A percentile compares a stretch with the other conserved stretches of the same genome.
Conservation (phyloP, 2,329 filamentous ascomycete genomes). For the Talaromyces rugulosus region DNA sequence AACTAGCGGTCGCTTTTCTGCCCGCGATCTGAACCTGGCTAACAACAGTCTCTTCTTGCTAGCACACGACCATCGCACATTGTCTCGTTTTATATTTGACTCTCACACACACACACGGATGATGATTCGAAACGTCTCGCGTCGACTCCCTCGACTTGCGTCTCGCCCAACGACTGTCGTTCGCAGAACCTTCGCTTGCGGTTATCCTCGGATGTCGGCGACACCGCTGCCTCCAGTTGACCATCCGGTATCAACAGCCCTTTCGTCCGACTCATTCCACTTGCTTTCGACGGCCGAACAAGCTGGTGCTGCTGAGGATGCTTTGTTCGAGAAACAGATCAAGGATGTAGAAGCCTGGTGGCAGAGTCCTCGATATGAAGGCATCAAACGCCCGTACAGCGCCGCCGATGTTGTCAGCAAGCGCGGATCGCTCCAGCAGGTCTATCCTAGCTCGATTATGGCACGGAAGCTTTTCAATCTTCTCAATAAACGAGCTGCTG, state of each 20-base stretch:
- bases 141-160: slow-evolving; percentile 33
- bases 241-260: slow-evolving; percentile 57
- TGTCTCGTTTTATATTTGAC: background rate
- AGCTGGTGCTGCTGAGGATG: slow-evolving; percentile 74
- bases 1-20: background rate
- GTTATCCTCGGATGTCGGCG: slow-evolving; percentile 50
- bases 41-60: background rate
- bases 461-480: slow-evolving; percentile 91
- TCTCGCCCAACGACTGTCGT: slow-evolving; percentile 16
- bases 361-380: slow-evolving; percentile 75
- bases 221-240: slow-evolving; percentile 49
- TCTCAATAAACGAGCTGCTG: slow-evolving; percentile 69
- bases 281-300: slow-evolving; percentile 75
- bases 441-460: slow-evolving; percentile 90
- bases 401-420: slow-evolving; percentile 91
- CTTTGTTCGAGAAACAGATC: slow-evolving; percentile 77
- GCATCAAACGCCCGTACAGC: slow-evolving; percentile 87
- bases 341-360: slow-evolving; percentile 88
- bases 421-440: slow-evolving; percentile 78
- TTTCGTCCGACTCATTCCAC: slow-evolving; percentile 77
- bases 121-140: slow-evolving; percentile 35
- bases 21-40: background rate
- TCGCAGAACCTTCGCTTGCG: slow-evolving; percentile 32
- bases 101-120: background rate
- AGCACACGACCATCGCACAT: background rate